Conservation (phyloP, 2,329 filamentous ascomycete species). For the Monilinia fructicola region DNA sequence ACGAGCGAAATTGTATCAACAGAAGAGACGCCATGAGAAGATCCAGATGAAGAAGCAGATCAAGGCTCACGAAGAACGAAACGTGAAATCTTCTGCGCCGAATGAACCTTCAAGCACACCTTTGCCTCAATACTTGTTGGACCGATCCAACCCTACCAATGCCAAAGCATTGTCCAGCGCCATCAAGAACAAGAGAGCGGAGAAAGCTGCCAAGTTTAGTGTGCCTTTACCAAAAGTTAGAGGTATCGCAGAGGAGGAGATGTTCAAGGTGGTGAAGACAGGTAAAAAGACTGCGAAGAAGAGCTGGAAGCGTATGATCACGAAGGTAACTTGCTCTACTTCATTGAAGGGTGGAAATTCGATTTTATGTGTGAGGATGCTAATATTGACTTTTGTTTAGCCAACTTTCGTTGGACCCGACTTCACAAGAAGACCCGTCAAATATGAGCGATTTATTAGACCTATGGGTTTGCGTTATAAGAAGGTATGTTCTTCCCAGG, state of each 20-base stretch:
- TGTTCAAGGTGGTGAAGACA: conserved; percentile 96
- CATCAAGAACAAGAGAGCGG: conserved; percentile 92
- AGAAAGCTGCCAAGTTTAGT: conserved; percentile 90
- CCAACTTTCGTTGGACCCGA: conserved; percentile 81
- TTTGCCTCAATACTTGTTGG: conserved; percentile 88
- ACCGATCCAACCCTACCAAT: conserved; percentile 61
- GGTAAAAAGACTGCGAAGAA: conserved; percentile 87
- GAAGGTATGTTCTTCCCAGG: conserved; percentile 48
- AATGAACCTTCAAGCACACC: conserved; percentile 78
- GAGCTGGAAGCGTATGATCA: conserved; percentile 66
- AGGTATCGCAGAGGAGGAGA: conserved; percentile 92
- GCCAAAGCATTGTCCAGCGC: conserved; percentile 74
- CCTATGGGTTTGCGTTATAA: conserved; percentile 79
- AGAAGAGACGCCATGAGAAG: conserved; percentile 96
- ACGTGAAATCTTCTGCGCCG: conserved; percentile 81
- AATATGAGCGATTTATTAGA: conserved; percentile 65
- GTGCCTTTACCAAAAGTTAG: conserved; percentile 93
- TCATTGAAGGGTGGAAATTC: background rate
- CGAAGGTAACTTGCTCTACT: conserved; percentile 44
- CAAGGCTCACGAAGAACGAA: conserved; percentile 91
- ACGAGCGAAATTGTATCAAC: conserved; percentile 86
- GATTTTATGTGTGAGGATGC: background rate
- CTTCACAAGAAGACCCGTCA: conserved; percentile 86
- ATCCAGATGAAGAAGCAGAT: conserved; percentile 96
- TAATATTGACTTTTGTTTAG: conserved; percentile 25